These are phyloP conservation scores for Cyberlindnera xylosilytica DNA, from an alignment of 805 yeast species.

Conservation along the genomic window DNA sequence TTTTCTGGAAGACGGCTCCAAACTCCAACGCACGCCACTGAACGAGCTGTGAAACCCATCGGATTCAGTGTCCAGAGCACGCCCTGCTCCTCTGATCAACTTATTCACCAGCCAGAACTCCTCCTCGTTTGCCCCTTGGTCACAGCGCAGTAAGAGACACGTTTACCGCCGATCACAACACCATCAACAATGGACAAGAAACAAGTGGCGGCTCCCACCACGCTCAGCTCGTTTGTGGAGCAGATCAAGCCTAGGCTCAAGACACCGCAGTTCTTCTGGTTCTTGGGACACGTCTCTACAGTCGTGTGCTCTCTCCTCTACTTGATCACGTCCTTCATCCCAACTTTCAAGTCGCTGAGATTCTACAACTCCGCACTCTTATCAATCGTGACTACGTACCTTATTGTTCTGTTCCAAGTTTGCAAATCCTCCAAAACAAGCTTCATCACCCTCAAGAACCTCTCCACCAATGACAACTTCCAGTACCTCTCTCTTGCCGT, in stretches of 20 bases:
- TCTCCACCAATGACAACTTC: slow-evolving; percentile 50
- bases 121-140: too few species aligned
- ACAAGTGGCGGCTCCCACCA: slow-evolving; percentile 5
- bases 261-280: slow-evolving; percentile 71
- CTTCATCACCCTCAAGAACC: slow-evolving; percentile 31
- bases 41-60: too few species aligned
- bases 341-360: slow-evolving; percentile 29
- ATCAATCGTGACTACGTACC: slow-evolving; percentile 56
- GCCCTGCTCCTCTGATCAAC: too few species aligned
- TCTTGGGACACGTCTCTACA: slow-evolving; percentile 54
- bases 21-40: too few species aligned
- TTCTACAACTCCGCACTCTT: slow-evolving; percentile 44
- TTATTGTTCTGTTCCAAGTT: slow-evolving; percentile 60
- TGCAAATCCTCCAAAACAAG: slow-evolving; percentile 38
- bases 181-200: slow-evolving; percentile 2
- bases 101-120: too few species aligned
- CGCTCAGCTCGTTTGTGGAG: slow-evolving; percentile 17
- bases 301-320: slow-evolving; percentile 39
- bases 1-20: too few species aligned
- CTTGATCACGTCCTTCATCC: slow-evolving; percentile 41
- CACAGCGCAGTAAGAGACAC: not conserved
- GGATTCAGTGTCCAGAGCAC: too few species aligned
- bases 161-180: not conserved
- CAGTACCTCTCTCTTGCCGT: slow-evolving; percentile 53
- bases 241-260: slow-evolving; percentile 23